Conservation (phyloP, 1,284 basidiomycete genomes). For the Cryptococcus sp. region DNA sequence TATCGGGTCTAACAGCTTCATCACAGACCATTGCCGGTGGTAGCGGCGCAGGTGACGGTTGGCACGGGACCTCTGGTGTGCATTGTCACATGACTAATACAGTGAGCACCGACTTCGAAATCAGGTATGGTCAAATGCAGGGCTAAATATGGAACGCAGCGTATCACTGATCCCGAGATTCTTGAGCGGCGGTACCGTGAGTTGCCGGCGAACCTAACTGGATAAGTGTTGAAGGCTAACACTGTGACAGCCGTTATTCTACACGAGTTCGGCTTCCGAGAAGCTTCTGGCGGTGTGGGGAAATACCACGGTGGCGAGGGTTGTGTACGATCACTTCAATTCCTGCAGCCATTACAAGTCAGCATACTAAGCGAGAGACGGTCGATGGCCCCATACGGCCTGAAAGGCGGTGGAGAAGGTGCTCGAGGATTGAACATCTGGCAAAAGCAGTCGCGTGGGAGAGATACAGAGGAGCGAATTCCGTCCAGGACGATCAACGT, state of each 20-base stretch:
- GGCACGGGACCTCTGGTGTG: constrained; percentile 80
- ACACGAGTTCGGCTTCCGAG: constrained; percentile 76
- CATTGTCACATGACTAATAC: constrained; percentile 88
- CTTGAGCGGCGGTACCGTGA: constrained; percentile 68
- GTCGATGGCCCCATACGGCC: constrained; percentile 27
- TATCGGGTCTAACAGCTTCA: constrained; percentile 15
- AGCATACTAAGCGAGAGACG: constrained; percentile 58
- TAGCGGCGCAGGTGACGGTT: constrained; percentile 80
- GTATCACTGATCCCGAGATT: constrained; percentile 88
- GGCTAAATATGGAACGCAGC: constrained; percentile 28
- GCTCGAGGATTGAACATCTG: constrained; percentile 25
- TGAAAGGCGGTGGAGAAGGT: constrained; percentile 24
- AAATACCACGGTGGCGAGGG: constrained; percentile 81
- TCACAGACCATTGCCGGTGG: constrained; percentile 54
- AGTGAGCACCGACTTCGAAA: background rate
- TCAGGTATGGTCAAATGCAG: background rate
- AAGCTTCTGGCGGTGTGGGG: constrained; percentile 76
- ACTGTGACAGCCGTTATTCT: constrained; percentile 61
- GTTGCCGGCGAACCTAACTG: background rate
- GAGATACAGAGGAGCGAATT: background rate
- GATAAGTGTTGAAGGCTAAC: background rate
- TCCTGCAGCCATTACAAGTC: constrained; percentile 82
- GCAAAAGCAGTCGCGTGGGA: constrained; percentile 63
- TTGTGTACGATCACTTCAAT: constrained; percentile 83
- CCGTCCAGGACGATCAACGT: constrained; percentile 71